Evolutionary conservation across 2,329 filamentous ascomycete species (phyloP).

Genomic region (Fusarium cyanostomum): DNA sequence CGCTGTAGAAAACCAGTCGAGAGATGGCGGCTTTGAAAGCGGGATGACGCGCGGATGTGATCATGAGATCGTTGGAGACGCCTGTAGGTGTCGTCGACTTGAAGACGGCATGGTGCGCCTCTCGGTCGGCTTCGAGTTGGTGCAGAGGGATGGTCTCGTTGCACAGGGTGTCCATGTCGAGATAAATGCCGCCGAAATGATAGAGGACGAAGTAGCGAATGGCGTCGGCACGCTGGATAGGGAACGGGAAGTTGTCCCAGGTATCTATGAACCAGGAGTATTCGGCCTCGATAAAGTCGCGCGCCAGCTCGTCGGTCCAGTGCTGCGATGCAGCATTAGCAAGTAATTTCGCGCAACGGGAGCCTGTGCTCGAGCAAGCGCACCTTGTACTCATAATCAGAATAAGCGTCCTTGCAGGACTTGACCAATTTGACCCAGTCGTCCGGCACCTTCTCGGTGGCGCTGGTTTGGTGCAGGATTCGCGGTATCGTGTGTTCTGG

Average conservation of each 20-base stretch:
- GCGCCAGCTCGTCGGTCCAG: constrained; percentile 75
- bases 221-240: constrained; percentile 76
- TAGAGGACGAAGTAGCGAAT: constrained; percentile 79
- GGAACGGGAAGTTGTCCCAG: constrained; percentile 74
- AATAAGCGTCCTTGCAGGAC: constrained; percentile 73
- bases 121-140: constrained; percentile 40
- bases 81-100: constrained; percentile 74
- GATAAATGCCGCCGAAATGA: constrained; percentile 77
- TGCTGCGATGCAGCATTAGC: constrained; percentile 57
- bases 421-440: constrained; percentile 73
- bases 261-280: constrained; percentile 78
- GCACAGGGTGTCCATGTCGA: constrained; percentile 61
- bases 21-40: constrained; percentile 78
- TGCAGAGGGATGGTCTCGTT: constrained; percentile 43
- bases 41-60: constrained; percentile 74
- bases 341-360: too few relatives aligned
- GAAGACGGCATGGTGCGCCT: constrained; percentile 43
- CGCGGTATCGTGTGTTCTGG: constrained; percentile 76
- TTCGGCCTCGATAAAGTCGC: constrained; percentile 73
- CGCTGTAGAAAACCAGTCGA: constrained; percentile 68
- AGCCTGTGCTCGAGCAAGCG: constrained; percentile 31
- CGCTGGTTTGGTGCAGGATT: constrained; percentile 80
- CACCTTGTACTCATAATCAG: constrained; percentile 79
- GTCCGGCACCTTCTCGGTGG: constrained; percentile 72
- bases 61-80: constrained; percentile 85